These are phyloP conservation scores for Dactylis glomerata DNA, from an alignment of 176 grass and related monocot genomes.

Conservation along the genomic window DNA sequence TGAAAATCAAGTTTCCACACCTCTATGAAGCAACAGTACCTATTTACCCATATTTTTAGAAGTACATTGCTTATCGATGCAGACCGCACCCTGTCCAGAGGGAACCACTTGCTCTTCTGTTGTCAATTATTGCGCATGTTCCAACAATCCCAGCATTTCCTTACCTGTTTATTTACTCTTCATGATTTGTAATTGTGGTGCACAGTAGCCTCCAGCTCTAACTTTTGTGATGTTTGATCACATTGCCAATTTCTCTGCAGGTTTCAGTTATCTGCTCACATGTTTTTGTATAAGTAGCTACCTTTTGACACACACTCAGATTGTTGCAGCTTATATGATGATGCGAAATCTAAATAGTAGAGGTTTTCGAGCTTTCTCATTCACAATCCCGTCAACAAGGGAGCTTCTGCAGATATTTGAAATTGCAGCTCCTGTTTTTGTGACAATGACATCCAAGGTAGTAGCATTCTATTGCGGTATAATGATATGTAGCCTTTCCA, in stretches of 20 bases:
- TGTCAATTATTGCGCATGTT: background rate
- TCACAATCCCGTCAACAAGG: slow-evolving; percentile 63
- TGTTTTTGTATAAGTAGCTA: slow-evolving; percentile 4
- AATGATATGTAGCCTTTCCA: background rate
- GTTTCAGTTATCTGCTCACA: background rate
- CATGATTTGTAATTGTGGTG: background rate
- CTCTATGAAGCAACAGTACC: background rate
- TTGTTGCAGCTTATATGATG: slow-evolving; percentile 97
- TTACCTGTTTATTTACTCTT: background rate
- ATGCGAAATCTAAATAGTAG: slow-evolving; percentile 66
- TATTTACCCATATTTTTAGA: background rate
- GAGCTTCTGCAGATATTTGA: slow-evolving; percentile 89
- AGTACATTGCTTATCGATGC: background rate
- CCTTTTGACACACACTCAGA: slow-evolving; percentile 43
- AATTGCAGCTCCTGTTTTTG: slow-evolving; percentile 92
- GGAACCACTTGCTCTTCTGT: background rate
- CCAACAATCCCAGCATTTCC: background rate
- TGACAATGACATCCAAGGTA: slow-evolving; percentile 98
- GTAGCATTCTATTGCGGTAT: slow-evolving; percentile 29
- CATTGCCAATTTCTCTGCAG: background rate
- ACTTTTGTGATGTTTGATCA: slow-evolving; percentile 25
- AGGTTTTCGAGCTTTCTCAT: slow-evolving; percentile 66
- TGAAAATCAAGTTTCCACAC: background rate
- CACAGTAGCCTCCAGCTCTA: background rate
- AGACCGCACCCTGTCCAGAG: background rate